These are phyloP conservation scores for Irpex sp. DNA, from an alignment of 1,284 basidiomycete genomes.

Conservation along the genomic window DNA sequence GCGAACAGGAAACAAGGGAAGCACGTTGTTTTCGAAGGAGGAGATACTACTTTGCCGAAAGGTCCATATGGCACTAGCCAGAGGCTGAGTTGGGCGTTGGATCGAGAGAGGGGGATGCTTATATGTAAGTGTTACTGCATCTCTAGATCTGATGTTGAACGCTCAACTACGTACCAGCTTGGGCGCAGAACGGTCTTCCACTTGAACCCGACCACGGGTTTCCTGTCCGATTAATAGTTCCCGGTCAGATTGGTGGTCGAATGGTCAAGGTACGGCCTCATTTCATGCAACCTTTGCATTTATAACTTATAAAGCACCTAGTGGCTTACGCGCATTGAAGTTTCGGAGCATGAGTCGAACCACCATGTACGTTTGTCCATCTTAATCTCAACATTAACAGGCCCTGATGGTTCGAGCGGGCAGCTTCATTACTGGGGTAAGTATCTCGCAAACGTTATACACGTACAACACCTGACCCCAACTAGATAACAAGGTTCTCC, in stretches of 20 bases:
- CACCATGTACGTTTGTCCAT: slow-evolving; percentile 39
- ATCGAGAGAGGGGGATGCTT: slow-evolving; percentile 53
- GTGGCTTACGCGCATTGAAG: slow-evolving; percentile 59
- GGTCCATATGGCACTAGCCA: slow-evolving; percentile 69
- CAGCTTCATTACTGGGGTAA: slow-evolving; percentile 17
- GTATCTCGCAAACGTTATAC: neutral
- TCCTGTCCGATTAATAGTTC: slow-evolving; percentile 59
- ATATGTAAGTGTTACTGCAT: slow-evolving; percentile 27
- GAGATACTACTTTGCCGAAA: slow-evolving; percentile 51
- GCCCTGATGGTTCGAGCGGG: too few species aligned
- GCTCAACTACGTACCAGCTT: slow-evolving; percentile 29
- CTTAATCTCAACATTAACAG: too few species aligned
- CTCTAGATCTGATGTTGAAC: neutral
- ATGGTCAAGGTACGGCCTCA: slow-evolving; percentile 36
- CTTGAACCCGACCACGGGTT: slow-evolving; percentile 67
- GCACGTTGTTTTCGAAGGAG: slow-evolving; percentile 65
- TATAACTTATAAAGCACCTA: slow-evolving; percentile 24
- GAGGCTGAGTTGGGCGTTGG: slow-evolving; percentile 45
- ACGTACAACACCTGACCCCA: neutral
- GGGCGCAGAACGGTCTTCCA: slow-evolving; percentile 61
- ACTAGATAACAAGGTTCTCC: slow-evolving; percentile 61
- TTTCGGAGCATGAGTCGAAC: slow-evolving; percentile 51
- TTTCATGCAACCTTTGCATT: too few species aligned
- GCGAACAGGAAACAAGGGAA: slow-evolving; percentile 39
- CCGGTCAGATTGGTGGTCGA: slow-evolving; percentile 64